Conservation (phyloP, 805 yeast species). For the Lipomyces anomalus region DNA sequence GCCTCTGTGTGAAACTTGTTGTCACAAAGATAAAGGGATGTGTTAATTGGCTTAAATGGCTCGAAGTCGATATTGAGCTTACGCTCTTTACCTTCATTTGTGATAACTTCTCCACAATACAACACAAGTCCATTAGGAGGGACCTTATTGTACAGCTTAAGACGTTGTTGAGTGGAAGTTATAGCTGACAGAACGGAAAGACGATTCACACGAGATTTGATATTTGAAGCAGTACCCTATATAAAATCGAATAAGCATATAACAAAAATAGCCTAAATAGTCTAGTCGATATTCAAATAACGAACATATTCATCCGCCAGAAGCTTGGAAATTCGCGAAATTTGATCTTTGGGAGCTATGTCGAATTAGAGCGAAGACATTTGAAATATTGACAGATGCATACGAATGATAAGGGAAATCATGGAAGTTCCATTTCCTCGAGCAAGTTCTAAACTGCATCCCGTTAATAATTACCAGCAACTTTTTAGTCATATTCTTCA, state of each 20-base stretch:
- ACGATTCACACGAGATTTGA: conserved; percentile 96
- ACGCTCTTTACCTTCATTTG: conserved; percentile 96
- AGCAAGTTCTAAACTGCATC: conserved; percentile 70
- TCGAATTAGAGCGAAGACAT: conserved; percentile 31
- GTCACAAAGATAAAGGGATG: conserved; percentile 93
- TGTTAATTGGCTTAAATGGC: conserved; percentile 98
- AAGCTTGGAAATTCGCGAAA: conserved; percentile 80
- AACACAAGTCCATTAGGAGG: conserved; percentile 94
- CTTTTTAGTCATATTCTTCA: neutral
- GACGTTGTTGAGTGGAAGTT: conserved; percentile 95
- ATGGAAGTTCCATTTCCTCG: conserved; percentile 99
- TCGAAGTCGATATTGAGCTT: conserved; percentile 95
- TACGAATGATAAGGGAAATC: conserved; percentile 79
- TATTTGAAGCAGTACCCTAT: conserved; percentile 91
- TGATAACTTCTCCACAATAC: conserved; percentile 97
- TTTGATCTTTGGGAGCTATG: conserved; percentile 80
- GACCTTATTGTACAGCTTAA: conserved; percentile 79
- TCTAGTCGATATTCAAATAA: neutral
- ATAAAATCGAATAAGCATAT: neutral
- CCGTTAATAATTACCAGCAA: neutral
- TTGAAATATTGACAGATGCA: neutral
- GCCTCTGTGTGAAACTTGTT: conserved; percentile 98
- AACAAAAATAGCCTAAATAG: neutral
- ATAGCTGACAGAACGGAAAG: conserved; percentile 92
- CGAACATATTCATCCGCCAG: conserved; percentile 80